phyloP scores from a whole-genome alignment of 768 basidiomycete species.

The Inosperma sp. region DNA sequence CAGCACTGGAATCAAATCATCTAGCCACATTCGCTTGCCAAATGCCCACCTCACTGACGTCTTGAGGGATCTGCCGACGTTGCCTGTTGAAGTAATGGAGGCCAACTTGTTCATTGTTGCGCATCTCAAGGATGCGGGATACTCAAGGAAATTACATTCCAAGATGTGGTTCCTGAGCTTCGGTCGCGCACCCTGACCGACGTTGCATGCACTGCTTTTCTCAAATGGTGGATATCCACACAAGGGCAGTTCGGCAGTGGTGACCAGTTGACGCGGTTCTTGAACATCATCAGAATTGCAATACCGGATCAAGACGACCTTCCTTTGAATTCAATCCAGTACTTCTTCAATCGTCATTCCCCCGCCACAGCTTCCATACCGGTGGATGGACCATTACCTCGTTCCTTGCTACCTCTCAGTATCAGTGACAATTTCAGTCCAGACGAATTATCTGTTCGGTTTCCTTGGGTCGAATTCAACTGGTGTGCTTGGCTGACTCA shows the following conservation, averaged over 20 bases:
- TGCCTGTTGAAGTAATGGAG: slow-evolving; percentile 56
- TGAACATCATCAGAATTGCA: slow-evolving; percentile 64
- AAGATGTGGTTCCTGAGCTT: slow-evolving; percentile 80
- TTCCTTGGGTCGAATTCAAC: slow-evolving; percentile 78
- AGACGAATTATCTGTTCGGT: slow-evolving; percentile 45
- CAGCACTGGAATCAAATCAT: slow-evolving; percentile 62
- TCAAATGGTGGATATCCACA: slow-evolving; percentile 78
- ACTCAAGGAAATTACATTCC: slow-evolving; percentile 70
- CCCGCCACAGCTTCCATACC: slow-evolving; percentile 53
- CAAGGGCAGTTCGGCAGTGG: slow-evolving; percentile 34
- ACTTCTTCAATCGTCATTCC: slow-evolving; percentile 63
- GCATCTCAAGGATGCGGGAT: slow-evolving; percentile 57
- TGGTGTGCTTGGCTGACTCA: slow-evolving; percentile 72
- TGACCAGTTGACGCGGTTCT: slow-evolving; percentile 57
- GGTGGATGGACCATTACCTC: slow-evolving; percentile 69
- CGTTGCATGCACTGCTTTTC: slow-evolving; percentile 71
- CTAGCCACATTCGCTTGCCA: slow-evolving; percentile 66
- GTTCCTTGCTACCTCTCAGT: slow-evolving; percentile 60
- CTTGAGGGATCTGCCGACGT: slow-evolving; percentile 68
- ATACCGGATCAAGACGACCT: no score
- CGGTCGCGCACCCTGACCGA: slow-evolving; percentile 62
- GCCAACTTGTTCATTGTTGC: slow-evolving; percentile 59
- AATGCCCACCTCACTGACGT: slow-evolving; percentile 68
- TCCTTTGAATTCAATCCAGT: slow-evolving; percentile 63
- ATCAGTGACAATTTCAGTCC: slow-evolving; percentile 58